Percentiles rank a stretch among this genome's conserved stretches.
phyloP scores from a whole-genome alignment of 1,284 basidiomycete species.

The Amylostereum areolatum region DNA sequence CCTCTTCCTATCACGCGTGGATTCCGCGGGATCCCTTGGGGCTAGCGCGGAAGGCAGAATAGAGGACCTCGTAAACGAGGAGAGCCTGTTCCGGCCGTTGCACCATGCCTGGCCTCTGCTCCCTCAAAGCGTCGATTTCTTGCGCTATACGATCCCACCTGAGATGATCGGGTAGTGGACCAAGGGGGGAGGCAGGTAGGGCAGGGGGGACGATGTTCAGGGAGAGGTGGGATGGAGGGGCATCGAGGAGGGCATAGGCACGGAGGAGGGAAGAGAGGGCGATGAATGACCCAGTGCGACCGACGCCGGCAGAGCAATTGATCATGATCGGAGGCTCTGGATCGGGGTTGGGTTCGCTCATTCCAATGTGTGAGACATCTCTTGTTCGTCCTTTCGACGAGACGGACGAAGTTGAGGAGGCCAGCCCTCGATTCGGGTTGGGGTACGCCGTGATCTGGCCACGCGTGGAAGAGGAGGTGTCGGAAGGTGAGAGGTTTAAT shows the following conservation, averaged over 20 bases:
- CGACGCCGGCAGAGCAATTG: conserved; percentile 86
- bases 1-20: too few species aligned
- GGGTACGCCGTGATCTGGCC: conserved; percentile 83
- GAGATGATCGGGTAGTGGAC: conserved; percentile 42
- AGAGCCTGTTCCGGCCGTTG: conserved; percentile 62
- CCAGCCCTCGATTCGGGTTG: conserved; percentile 45
- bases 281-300: conserved; percentile 86
- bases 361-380: conserved; percentile 30
- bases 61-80: conserved; percentile 62
- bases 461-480: conserved; percentile 69
- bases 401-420: conserved; percentile 53
- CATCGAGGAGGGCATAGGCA: conserved; percentile 44
- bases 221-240: conserved; percentile 23
- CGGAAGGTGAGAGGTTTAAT: conserved; percentile 43
- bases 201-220: conserved; percentile 18
- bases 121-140: conserved; percentile 73
- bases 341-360: conserved; percentile 23
- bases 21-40: too few species aligned
- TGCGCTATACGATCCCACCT: conserved; percentile 58
- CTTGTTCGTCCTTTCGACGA: conserved; percentile 60
- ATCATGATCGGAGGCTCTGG: conserved; percentile 74
- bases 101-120: conserved; percentile 80
- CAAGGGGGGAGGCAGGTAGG: conserved; percentile 45
- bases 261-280: conserved; percentile 71
- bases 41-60: conserved; percentile 26